A percentile compares a stretch with the other conserved stretches of the same genome.
Conservation (phyloP, 495 filamentous ascomycete genomes). For the Aspergillus cristatus region DNA sequence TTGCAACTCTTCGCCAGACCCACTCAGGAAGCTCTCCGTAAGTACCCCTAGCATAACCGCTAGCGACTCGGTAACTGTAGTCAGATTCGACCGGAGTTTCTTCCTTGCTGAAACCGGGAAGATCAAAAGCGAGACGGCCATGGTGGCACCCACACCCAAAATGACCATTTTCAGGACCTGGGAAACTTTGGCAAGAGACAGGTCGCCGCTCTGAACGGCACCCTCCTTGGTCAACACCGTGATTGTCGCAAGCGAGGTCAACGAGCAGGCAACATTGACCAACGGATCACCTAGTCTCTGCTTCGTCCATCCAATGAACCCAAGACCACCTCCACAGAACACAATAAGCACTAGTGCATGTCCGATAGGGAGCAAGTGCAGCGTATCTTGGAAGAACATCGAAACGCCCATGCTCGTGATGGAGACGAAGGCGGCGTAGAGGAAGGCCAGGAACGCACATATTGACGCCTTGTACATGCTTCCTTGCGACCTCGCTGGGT, state of each 20-base stretch:
- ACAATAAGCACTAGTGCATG: slow-evolving; percentile 76
- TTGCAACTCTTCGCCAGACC: slow-evolving; percentile 68
- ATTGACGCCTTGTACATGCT: slow-evolving; percentile 85
- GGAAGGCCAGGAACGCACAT: slow-evolving; percentile 72
- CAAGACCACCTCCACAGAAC: slow-evolving; percentile 83
- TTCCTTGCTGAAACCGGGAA: slow-evolving; percentile 74
- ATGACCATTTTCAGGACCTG: slow-evolving; percentile 88
- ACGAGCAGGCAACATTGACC: slow-evolving; percentile 83
- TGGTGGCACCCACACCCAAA: slow-evolving; percentile 70
- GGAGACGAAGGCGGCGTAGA: slow-evolving; percentile 73
- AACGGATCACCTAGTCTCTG: slow-evolving; percentile 76
- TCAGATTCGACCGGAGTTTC: slow-evolving; percentile 66
- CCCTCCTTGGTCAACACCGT: slow-evolving; percentile 90
- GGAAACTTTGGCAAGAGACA: slow-evolving; percentile 71
- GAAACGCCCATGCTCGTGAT: slow-evolving; percentile 82
- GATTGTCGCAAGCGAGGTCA: slow-evolving; percentile 86
- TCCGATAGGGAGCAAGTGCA: slow-evolving; percentile 58
- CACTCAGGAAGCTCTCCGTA: slow-evolving; percentile 75
- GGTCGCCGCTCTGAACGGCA: slow-evolving; percentile 66
- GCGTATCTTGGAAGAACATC: slow-evolving; percentile 57
- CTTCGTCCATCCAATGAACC: slow-evolving; percentile 89
- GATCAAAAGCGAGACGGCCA: slow-evolving; percentile 66
- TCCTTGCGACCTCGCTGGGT: slow-evolving; percentile 82
- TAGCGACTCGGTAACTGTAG: slow-evolving; percentile 63
- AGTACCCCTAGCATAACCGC: slow-evolving; percentile 76